Evolutionary conservation across 2,329 filamentous ascomycete genomes (phyloP).

Genomic region (Lecanosticta acicola): DNA sequence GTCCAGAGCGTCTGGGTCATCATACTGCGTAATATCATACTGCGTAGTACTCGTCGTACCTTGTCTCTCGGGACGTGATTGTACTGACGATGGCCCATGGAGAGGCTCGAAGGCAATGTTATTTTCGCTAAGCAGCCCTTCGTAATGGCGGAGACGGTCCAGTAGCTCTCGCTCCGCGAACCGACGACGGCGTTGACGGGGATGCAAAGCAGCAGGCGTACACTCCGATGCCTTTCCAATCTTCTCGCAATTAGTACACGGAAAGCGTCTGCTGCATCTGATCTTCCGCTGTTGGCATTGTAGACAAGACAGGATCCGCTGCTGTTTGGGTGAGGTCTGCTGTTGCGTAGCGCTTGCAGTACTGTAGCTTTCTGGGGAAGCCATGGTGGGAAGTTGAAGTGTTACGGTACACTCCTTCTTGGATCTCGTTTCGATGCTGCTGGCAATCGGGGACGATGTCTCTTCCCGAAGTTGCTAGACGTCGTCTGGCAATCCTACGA

Average conservation of each 20-base stretch:
- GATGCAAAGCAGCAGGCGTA: constrained; percentile 36
- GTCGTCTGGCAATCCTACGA: too few species aligned
- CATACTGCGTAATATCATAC: neutral
- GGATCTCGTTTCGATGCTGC: too few species aligned
- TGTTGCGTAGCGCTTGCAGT: too few species aligned
- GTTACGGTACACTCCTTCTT: too few species aligned
- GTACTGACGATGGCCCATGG: constrained; percentile 33
- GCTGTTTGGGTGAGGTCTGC: too few species aligned
- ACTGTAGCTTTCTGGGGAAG: too few species aligned
- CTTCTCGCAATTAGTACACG: constrained; percentile 59
- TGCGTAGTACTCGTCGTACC: neutral
- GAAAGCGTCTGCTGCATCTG: constrained; percentile 62
- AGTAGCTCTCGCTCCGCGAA: constrained; percentile 62
- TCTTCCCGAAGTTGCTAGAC: too few species aligned
- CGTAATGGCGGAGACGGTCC: constrained; percentile 64
- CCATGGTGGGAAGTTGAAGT: too few species aligned
- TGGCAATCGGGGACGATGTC: too few species aligned
- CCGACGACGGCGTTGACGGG: constrained; percentile 56
- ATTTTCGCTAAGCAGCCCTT: constrained; percentile 59
- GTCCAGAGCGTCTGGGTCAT: too few species aligned
- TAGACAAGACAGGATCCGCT: constrained; percentile 54
- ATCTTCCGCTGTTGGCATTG: constrained; percentile 72
- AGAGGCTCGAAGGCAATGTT: constrained; percentile 65
- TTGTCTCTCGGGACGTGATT: neutral
- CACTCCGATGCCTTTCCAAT: constrained; percentile 1